A percentile compares a stretch with the other conserved stretches of the same genome.
phyloP scores from a whole-genome alignment of 2,329 filamentous ascomycete genomes.

The Alternaria burnsii region DNA sequence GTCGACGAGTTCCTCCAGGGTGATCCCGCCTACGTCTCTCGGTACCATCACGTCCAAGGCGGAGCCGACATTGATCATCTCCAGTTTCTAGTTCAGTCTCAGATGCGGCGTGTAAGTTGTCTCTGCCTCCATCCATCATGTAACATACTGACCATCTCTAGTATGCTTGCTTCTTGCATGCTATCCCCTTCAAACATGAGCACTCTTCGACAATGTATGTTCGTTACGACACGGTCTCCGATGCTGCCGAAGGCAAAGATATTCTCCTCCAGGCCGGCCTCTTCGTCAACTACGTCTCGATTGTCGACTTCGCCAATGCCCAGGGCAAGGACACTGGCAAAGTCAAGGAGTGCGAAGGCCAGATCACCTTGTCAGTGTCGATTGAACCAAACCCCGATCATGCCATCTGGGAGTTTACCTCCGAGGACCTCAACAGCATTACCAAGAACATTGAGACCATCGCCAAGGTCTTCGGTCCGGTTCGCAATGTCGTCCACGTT shows the following conservation, averaged over 20 bases:
- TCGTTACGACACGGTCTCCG: constrained; percentile 51
- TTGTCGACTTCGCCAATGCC: constrained; percentile 34
- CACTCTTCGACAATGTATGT: background rate
- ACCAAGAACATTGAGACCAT: constrained; percentile 21
- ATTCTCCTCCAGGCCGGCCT: constrained; percentile 34
- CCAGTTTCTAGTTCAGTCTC: constrained; percentile 31
- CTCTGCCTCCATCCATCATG: background rate
- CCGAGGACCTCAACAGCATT: constrained; percentile 25
- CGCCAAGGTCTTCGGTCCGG: constrained; percentile 26
- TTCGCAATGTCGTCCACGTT: constrained; percentile 32
- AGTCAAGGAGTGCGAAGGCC: constrained; percentile 45
- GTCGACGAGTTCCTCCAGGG: constrained; percentile 38
- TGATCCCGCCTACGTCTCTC: constrained; percentile 32
- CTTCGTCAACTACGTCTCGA: constrained; percentile 29
- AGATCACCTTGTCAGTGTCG: constrained; percentile 34
- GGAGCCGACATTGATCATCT: constrained; percentile 37
- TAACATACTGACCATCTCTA: constrained; percentile 29
- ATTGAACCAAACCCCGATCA: constrained; percentile 28
- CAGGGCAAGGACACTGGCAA: constrained; percentile 36
- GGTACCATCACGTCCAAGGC: constrained; percentile 35
- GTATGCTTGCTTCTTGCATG: constrained; percentile 38
- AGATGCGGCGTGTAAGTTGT: constrained; percentile 44
- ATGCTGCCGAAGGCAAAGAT: constrained; percentile 41
- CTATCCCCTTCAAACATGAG: constrained; percentile 31
- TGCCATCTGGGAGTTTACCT: constrained; percentile 21